Evolutionary conservation across 208 protist genomes (phyloP), one percentile per base, ranked within the genome.

Genomic region (Paratrypanosoma confusum): DNA sequence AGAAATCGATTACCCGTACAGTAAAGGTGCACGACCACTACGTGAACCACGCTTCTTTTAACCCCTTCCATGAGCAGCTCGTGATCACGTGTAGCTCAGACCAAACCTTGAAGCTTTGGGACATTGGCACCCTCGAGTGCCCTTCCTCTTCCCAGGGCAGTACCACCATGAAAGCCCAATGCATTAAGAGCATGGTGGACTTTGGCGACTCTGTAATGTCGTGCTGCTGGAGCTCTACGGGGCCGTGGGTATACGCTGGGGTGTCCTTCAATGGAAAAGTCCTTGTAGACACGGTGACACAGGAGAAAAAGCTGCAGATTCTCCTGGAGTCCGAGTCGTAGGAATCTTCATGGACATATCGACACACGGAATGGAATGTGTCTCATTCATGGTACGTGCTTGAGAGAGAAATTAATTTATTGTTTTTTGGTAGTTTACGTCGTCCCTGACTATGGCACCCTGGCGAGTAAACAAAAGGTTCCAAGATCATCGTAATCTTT

Each of bases 231-330:
- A 91, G 81, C 27, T 68, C 59, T 38, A 55, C 33, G 18, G 70
- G 65, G 11, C 81, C 81, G 2, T 95, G 87, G 83, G 71, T 90
- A 0, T 95, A 80, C 66, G 80, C 73, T 6, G 72, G 74, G n/a
- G 41, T 95, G 7, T 90, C 82, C 2, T 89, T 69, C 51, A 86
- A 86, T 39, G 81, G 82, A 24, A 82, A 81, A 33, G 56, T 95
- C 1, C 27, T 95, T 2, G 69, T 95, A 0, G 72, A 90, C 52
- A 65, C 55, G 0, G 81, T 92, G 2, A 79, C 81, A 21, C 73
- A 82, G 22, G 72, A 86, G 22, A 81, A 73, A 22, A 89, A 90
- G 60, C 72, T 89, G 66, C 64, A 66, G 11, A 85, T 92, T 64
- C 48, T 89, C 3, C 53, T 88, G 7, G 78, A 79, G 11, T 74